These are phyloP conservation scores for Pholiota microspora DNA, from an alignment of 768 basidiomycete species.

Conservation along the genomic window DNA sequence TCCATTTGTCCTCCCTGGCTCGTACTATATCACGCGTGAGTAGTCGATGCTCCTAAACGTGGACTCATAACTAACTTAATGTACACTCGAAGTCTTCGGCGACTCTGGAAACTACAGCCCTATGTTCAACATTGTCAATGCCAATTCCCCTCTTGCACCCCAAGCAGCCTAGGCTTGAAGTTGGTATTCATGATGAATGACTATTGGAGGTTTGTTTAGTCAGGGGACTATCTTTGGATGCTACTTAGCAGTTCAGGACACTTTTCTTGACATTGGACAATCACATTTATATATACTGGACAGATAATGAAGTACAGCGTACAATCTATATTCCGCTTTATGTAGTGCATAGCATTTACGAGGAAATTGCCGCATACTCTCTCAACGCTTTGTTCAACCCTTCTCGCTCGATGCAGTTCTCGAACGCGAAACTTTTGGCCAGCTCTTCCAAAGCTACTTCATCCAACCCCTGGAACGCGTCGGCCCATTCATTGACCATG, in stretches of 20 bases:
- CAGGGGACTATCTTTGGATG: background rate
- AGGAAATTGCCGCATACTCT: slow-evolving; percentile 31
- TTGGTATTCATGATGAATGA: background rate
- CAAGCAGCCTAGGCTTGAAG: background rate
- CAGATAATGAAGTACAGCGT: background rate
- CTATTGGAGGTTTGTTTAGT: too few species aligned
- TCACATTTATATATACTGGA: too few species aligned
- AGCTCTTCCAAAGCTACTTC: slow-evolving; percentile 65
- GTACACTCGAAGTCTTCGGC: slow-evolving; percentile 34
- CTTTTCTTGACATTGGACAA: background rate
- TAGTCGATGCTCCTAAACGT: slow-evolving; percentile 18
- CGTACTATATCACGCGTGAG: slow-evolving; percentile 43
- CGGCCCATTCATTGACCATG: slow-evolving; percentile 71
- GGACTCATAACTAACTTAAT: background rate
- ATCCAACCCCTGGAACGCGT: slow-evolving; percentile 57
- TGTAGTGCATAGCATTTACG: slow-evolving; percentile 3
- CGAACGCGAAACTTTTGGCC: slow-evolving; percentile 72
- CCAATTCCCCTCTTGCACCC: too few species aligned
- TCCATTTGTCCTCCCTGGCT: slow-evolving; percentile 30
- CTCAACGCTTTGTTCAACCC: slow-evolving; percentile 58
- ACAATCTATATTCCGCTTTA: background rate
- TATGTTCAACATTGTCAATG: slow-evolving; percentile 22
- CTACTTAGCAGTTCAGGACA: background rate
- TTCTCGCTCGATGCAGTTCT: slow-evolving; percentile 66
- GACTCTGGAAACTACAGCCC: slow-evolving; percentile 46